phyloP scores from a whole-genome alignment of 2,329 filamentous ascomycete genomes.

The Bipolaris cookei region DNA sequence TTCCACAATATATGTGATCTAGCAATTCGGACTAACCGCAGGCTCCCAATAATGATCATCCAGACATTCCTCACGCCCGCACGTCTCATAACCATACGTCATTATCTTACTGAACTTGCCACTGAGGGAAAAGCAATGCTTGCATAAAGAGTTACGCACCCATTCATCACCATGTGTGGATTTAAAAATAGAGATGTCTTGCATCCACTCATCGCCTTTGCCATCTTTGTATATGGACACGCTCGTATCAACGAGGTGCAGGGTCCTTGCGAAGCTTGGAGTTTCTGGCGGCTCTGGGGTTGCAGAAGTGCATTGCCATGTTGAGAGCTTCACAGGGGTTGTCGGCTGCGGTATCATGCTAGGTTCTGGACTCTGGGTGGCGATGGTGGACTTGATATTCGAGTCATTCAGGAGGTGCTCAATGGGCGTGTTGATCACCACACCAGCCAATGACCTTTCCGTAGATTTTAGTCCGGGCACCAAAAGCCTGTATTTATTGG shows the following conservation, averaged over 20 bases:
- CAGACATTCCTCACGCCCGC: constrained; percentile 33
- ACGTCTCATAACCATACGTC: constrained; percentile 36
- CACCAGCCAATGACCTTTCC: constrained; percentile 11
- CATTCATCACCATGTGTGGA: constrained; percentile 34
- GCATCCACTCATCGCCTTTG: background rate
- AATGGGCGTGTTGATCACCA: background rate
- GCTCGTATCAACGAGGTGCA: constrained; percentile 36
- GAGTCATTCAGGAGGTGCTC: constrained; percentile 13
- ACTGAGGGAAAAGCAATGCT: constrained; percentile 36
- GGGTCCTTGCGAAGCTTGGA: constrained; percentile 31
- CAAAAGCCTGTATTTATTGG: constrained; percentile 14
- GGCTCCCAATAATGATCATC: constrained; percentile 42
- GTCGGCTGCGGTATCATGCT: constrained; percentile 1
- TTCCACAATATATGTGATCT: background rate
- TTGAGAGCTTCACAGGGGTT: background rate
- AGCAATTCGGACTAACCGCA: background rate
- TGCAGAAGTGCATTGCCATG: constrained; percentile 6
- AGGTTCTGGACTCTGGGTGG: constrained; percentile 2
- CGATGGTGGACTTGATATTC: constrained; percentile 19
- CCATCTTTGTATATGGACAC: background rate
- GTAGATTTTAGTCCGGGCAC: constrained; percentile 9
- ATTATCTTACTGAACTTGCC: constrained; percentile 34
- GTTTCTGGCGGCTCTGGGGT: constrained; percentile 19
- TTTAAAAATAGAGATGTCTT: constrained; percentile 35
- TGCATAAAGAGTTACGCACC: constrained; percentile 31